Evolutionary conservation across 1,284 basidiomycete species (phyloP).

Genomic region (Rhodotorula sp.): DNA sequence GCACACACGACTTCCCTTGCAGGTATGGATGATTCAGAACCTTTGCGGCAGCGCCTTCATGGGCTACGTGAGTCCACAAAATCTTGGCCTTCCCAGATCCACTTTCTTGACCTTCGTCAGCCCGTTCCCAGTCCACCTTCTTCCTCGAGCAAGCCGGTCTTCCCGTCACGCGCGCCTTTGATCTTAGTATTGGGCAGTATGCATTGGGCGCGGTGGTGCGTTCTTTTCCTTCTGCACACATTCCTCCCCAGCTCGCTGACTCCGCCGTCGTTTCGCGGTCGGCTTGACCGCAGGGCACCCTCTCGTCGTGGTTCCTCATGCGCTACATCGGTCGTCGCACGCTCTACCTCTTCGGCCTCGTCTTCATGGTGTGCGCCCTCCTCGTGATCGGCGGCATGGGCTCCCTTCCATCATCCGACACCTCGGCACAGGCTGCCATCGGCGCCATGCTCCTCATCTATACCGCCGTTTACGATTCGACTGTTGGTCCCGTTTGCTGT

Average conservation of each 20-base stretch:
- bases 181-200: conserved; percentile 48
- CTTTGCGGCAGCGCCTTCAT: conserved; percentile 40
- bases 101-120: background rate
- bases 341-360: conserved; percentile 55
- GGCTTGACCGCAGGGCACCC: conserved; percentile 40
- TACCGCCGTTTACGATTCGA: conserved; percentile 6
- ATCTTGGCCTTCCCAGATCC: too few relatives aligned
- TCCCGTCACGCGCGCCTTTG: background rate
- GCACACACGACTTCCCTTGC: background rate
- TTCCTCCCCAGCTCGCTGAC: too few relatives aligned
- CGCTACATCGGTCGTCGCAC: conserved; percentile 51
- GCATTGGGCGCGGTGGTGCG: conserved; percentile 47
- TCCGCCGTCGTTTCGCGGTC: too few relatives aligned
- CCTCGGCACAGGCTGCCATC: conserved; percentile 46
- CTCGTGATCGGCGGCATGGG: conserved; percentile 56
- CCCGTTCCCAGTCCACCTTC: conserved; percentile 19
- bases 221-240: too few relatives aligned
- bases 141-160: conserved; percentile 55
- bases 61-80: background rate
- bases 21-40: conserved; percentile 41
- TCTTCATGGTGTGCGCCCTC: conserved; percentile 52
- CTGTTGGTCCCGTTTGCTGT: background rate
- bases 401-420: background rate
- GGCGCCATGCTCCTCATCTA: conserved; percentile 51
- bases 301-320: conserved; percentile 53